Conservation (phyloP, 306 rosid genomes). For the Pueraria montana region DNA sequence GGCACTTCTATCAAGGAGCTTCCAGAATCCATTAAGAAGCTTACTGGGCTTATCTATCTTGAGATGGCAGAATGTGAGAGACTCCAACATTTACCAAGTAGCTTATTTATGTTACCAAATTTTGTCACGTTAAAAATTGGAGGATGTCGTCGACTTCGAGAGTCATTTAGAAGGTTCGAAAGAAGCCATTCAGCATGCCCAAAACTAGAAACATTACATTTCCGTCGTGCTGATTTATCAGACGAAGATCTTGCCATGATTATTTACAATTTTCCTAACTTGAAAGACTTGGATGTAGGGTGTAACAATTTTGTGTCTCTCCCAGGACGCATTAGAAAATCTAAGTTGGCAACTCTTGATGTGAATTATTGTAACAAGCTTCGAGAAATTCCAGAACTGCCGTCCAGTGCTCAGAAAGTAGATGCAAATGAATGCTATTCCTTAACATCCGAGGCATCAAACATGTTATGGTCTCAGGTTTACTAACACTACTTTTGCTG, state of each 20-base stretch:
- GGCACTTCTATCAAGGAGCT: not conserved
- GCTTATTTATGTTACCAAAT: slow-evolving; percentile 14
- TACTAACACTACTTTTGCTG: not conserved
- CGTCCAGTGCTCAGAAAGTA: not conserved
- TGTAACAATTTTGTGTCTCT: not conserved
- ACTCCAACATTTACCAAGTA: slow-evolving; percentile 21
- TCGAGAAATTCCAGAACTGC: not conserved
- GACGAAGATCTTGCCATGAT: not conserved
- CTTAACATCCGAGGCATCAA: not conserved
- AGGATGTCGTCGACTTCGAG: slow-evolving; percentile 9
- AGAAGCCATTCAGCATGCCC: not conserved
- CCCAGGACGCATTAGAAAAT: not conserved
- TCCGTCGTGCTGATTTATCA: not conserved
- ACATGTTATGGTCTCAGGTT: not conserved
- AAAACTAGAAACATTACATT: not conserved
- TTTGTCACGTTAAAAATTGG: slow-evolving; percentile 10
- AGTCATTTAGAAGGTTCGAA: not conserved
- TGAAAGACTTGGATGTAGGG: not conserved
- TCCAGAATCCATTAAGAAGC: slow-evolving; percentile 21
- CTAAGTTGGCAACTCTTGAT: not conserved
- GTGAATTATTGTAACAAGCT: not conserved
- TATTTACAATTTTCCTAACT: not conserved
- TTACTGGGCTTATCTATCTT: not conserved
- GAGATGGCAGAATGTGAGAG: not conserved
- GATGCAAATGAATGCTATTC: not conserved